phyloP scores from a whole-genome alignment of 495 filamentous ascomycete species.

The Penicillium daleae region DNA sequence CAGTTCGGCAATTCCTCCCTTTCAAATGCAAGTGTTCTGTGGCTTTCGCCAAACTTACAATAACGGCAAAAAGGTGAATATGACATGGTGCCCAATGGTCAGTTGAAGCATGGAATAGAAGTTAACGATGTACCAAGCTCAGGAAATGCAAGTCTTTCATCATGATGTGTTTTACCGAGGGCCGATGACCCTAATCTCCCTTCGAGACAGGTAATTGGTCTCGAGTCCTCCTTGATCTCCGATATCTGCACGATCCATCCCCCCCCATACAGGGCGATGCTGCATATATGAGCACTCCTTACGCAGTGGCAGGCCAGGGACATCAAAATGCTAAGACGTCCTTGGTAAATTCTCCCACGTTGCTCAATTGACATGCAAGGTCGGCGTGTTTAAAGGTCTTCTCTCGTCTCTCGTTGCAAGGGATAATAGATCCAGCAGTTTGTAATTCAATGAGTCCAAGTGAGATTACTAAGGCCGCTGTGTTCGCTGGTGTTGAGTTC shows the following conservation, averaged over 20 bases:
- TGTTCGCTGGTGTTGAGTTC: not conserved
- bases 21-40: not conserved
- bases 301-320: conserved; percentile 10
- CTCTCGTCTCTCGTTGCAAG: conserved; percentile 12
- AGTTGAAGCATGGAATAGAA: not conserved
- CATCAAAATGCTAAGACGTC: not conserved
- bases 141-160: conserved; percentile 4
- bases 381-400: conserved; percentile 5
- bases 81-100: too few relatives aligned
- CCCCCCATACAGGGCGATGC: conserved; percentile 4
- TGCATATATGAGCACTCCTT: conserved; percentile 22
- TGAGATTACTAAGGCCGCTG: not conserved
- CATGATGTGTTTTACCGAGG: conserved; percentile 5
- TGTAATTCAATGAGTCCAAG: not conserved
- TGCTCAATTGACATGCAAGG: conserved; percentile 9
- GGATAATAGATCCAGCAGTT: conserved; percentile 2
- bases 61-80: not conserved
- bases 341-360: conserved; percentile 5
- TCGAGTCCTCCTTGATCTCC: conserved; percentile 9
- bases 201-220: conserved; percentile 12
- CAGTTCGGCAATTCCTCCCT: not conserved
- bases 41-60: not conserved
- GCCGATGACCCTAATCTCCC: conserved; percentile 12
- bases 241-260: conserved; percentile 22
- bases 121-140: not conserved